Evolutionary conservation across 2,329 filamentous ascomycete species (phyloP).

Genomic region (Myriosclerotinia curreyana): DNA sequence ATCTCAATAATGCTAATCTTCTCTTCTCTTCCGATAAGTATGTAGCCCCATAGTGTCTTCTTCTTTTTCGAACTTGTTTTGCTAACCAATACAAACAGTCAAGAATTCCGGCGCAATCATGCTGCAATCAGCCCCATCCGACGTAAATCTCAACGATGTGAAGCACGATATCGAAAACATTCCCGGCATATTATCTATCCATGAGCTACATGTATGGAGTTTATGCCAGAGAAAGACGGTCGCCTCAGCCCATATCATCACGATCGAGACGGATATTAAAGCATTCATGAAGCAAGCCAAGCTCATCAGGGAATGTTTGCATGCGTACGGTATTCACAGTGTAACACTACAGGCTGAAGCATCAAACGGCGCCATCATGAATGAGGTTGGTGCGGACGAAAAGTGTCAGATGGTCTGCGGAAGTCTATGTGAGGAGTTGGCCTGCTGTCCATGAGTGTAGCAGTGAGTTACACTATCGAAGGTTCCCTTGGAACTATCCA

Average conservation of each 20-base stretch:
- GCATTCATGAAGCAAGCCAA: slow-evolving; percentile 60
- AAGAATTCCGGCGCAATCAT: slow-evolving; percentile 63
- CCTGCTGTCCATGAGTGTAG: slow-evolving; percentile 38
- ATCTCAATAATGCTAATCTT: slow-evolving; percentile 71
- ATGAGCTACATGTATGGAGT: slow-evolving; percentile 73
- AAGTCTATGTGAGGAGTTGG: slow-evolving; percentile 28
- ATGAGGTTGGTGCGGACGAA: slow-evolving; percentile 15
- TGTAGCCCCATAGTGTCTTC: not conserved
- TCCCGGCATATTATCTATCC: slow-evolving; percentile 62
- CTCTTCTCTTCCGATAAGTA: slow-evolving; percentile 56
- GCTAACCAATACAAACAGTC: slow-evolving; percentile 38
- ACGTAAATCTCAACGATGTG: slow-evolving; percentile 59
- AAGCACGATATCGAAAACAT: slow-evolving; percentile 70
- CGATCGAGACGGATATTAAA: slow-evolving; percentile 54
- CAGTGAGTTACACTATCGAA: slow-evolving; percentile 7
- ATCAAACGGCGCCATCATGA: slow-evolving; percentile 23
- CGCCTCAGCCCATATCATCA: slow-evolving; percentile 66
- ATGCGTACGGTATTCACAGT: slow-evolving; percentile 71
- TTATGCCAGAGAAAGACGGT: slow-evolving; percentile 68
- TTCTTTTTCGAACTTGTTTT: not conserved
- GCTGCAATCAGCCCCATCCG: slow-evolving; percentile 61
- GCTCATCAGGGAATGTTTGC: slow-evolving; percentile 65
- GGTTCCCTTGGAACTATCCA: not conserved
- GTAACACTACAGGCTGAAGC: slow-evolving; percentile 67
- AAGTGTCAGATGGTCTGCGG: slow-evolving; percentile 30